Evolutionary conservation across 1,139 yeast species (phyloP).

Genomic region (Taphrina confusa): DNA sequence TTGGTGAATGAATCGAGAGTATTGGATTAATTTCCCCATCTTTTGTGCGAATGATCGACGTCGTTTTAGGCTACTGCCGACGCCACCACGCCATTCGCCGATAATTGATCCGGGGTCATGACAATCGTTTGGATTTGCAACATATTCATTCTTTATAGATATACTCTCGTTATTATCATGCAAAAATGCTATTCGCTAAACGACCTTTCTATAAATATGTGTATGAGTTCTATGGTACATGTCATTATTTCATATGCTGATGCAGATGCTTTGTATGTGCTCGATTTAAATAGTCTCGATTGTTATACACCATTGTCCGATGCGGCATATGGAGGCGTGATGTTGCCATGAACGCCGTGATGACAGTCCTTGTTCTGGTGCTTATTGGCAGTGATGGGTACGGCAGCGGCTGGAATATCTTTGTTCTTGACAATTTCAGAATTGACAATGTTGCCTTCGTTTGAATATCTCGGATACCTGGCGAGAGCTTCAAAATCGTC

Average conservation of each 20-base stretch:
- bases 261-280: background rate
- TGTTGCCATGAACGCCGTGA: constrained; percentile 54
- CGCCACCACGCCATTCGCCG: too few species aligned
- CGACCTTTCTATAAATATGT: too few species aligned
- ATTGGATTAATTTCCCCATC: too few species aligned
- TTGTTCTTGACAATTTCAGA: constrained; percentile 3
- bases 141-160: too few species aligned
- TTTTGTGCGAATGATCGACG: constrained; percentile 1
- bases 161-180: too few species aligned
- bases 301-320: too few species aligned
- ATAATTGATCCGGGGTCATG: too few species aligned
- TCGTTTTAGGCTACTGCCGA: constrained; percentile 6
- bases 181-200: too few species aligned
- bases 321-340: constrained; percentile 46
- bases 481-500: constrained; percentile 31
- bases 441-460: constrained; percentile 19
- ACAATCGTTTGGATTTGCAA: too few species aligned
- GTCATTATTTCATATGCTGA: background rate
- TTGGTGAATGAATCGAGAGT: too few species aligned
- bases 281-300: too few species aligned
- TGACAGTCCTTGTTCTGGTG: constrained; percentile 20
- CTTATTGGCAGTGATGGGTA: constrained; percentile 12
- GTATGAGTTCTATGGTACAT: too few species aligned
- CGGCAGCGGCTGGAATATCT: constrained; percentile 19
- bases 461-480: constrained; percentile 14